Evolutionary conservation across 2,329 filamentous ascomycete species (phyloP).

Genomic region (Curvularia eragrostidis): DNA sequence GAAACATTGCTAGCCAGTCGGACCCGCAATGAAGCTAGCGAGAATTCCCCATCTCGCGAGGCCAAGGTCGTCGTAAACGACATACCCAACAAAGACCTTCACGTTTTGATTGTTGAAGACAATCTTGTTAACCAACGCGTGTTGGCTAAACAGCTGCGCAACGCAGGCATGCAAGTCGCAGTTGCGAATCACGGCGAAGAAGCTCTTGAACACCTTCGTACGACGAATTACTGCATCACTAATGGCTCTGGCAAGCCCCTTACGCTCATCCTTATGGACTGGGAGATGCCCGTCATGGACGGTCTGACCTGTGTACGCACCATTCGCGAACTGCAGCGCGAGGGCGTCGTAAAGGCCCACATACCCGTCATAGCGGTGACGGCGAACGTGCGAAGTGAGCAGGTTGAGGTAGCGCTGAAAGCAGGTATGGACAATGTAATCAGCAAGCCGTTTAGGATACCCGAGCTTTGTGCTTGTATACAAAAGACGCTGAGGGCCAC

Average conservation of each 20-base stretch:
- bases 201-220: constrained; percentile 45
- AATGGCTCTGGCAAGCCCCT: constrained; percentile 21
- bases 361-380: constrained; percentile 45
- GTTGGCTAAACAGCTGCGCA: constrained; percentile 49
- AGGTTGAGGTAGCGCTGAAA: constrained; percentile 38
- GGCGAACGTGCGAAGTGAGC: constrained; percentile 45
- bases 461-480: constrained; percentile 33
- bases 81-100: constrained; percentile 17
- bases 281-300: constrained; percentile 48
- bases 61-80: not conserved
- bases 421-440: constrained; percentile 62
- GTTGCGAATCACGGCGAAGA: constrained; percentile 51
- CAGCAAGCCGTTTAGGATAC: constrained; percentile 71
- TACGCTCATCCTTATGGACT: constrained; percentile 41
- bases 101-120: constrained; percentile 48
- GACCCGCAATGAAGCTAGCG: constrained; percentile 12
- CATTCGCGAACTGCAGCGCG: constrained; percentile 36
- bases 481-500: constrained; percentile 23
- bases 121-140: constrained; percentile 53
- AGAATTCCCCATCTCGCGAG: not conserved
- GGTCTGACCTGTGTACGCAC: constrained; percentile 34
- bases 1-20: constrained; percentile 14
- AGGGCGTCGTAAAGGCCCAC: constrained; percentile 29
- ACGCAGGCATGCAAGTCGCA: constrained; percentile 45
- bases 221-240: constrained; percentile 30